Evolutionary conservation across 257 asterid genomes (phyloP).

Genomic region (Lycium ferocissimum): DNA sequence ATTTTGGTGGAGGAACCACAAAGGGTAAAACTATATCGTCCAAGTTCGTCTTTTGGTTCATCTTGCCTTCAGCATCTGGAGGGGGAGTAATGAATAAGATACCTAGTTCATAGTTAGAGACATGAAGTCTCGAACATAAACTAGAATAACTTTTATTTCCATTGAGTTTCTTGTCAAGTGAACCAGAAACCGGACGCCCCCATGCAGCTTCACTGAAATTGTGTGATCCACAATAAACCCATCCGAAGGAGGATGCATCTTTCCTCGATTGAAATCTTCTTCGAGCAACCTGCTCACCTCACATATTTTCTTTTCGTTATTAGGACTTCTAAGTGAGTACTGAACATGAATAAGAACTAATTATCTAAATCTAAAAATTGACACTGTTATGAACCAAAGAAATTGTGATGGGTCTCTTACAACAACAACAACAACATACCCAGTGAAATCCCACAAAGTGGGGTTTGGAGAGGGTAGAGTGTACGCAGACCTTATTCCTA

Average conservation of each 20-base stretch:
- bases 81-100: constrained; percentile 75
- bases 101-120: constrained; percentile 85
- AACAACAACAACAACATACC: too few relatives aligned
- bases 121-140: constrained; percentile 75
- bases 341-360: constrained; percentile 15
- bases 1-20: constrained; percentile 79
- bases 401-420: not conserved
- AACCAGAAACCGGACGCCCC: constrained; percentile 73
- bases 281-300: constrained; percentile 76
- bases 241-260: constrained; percentile 70
- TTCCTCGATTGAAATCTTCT: constrained; percentile 60
- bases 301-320: constrained; percentile 31
- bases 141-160: constrained; percentile 45
- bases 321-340: not conserved
- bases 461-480: too few relatives aligned
- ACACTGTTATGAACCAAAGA: not conserved
- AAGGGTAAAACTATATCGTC: constrained; percentile 80
- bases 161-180: constrained; percentile 39
- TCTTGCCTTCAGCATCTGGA: constrained; percentile 37
- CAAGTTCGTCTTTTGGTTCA: constrained; percentile 45
- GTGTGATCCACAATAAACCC: constrained; percentile 91
- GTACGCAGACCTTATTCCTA: too few relatives aligned
- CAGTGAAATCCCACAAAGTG: too few relatives aligned
- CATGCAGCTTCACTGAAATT: constrained; percentile 97
- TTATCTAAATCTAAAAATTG: not conserved